A percentile compares a stretch with the other conserved stretches of the same genome.
These are phyloP conservation scores for Arthroderma sp. DNA, from an alignment of 2,329 filamentous ascomycete genomes.

Conservation along the genomic window DNA sequence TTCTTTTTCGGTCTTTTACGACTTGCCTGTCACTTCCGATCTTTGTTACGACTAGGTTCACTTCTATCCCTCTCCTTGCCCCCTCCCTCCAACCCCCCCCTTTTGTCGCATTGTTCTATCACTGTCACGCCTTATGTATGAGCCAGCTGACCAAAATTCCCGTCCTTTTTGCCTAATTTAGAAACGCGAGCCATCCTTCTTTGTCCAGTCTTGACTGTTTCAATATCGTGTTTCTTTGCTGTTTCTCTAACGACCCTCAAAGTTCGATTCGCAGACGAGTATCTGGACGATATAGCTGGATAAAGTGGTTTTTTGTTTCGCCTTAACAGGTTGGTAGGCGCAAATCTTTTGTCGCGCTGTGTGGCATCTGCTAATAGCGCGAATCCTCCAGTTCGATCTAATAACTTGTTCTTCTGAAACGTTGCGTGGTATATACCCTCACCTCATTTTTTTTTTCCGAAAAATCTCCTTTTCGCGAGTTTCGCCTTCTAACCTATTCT, in stretches of 20 bases:
- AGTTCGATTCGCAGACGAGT: slow-evolving; percentile 23
- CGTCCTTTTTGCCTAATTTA: slow-evolving; percentile 9
- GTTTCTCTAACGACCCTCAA: slow-evolving; percentile 31
- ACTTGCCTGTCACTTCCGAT: slow-evolving; percentile 9
- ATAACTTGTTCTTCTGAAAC: too few relatives aligned
- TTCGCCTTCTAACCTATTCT: too few relatives aligned
- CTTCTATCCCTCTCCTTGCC: slow-evolving; percentile 12
- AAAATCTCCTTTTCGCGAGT: background rate
- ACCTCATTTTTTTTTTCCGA: background rate
- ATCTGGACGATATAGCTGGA: slow-evolving; percentile 15
- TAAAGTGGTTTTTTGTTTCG: slow-evolving; percentile 5
- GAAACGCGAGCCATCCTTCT: slow-evolving; percentile 9
- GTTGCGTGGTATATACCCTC: background rate
- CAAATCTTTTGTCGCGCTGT: too few relatives aligned
- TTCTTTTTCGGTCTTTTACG: slow-evolving; percentile 3
- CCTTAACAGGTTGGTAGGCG: slow-evolving; percentile 1
- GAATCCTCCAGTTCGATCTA: too few relatives aligned
- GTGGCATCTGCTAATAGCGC: too few relatives aligned
- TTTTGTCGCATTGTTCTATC: background rate
- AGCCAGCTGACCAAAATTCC: too few relatives aligned
- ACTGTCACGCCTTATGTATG: background rate
- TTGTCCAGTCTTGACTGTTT: slow-evolving; percentile 12
- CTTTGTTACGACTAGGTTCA: slow-evolving; percentile 11
- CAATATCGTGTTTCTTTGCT: slow-evolving; percentile 17
- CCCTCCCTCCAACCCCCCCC: too few relatives aligned